These are phyloP conservation scores for Sphagnum fallax DNA, from an alignment of 228 moss, liverwort and hornwort genomes.

Conservation along the genomic window DNA sequence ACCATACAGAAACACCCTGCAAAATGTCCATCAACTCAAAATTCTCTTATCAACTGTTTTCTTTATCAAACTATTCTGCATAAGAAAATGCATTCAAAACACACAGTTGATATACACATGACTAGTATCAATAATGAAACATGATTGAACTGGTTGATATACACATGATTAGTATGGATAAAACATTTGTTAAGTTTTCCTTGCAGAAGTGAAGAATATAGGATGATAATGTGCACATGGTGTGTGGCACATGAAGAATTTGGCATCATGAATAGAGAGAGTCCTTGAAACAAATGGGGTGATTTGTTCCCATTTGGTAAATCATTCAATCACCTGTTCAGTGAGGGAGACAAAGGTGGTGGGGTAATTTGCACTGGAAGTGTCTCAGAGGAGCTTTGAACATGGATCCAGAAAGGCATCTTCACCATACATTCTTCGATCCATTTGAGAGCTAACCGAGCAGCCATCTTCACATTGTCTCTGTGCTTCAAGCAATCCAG, in stretches of 20 bases:
- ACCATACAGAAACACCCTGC: slow-evolving; percentile 21
- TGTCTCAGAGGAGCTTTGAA: slow-evolving; percentile 71
- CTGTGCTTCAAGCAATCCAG: slow-evolving; percentile 57
- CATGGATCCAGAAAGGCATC: slow-evolving; percentile 73
- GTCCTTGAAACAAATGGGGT: too few species aligned
- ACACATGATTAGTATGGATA: background rate
- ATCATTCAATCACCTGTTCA: slow-evolving; percentile 8
- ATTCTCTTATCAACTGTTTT: too few species aligned
- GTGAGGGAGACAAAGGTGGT: slow-evolving; percentile 28
- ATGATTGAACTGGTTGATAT: background rate
- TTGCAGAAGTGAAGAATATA: slow-evolving; percentile 16
- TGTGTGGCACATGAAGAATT: slow-evolving; percentile 34
- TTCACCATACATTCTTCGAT: slow-evolving; percentile 70
- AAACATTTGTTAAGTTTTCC: background rate
- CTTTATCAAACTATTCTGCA: too few species aligned
- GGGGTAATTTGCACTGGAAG: slow-evolving; percentile 46
- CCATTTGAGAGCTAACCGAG: slow-evolving; percentile 62
- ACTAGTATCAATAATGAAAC: too few species aligned
- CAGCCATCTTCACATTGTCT: slow-evolving; percentile 22
- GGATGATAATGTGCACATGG: slow-evolving; percentile 42
- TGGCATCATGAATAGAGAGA: too few species aligned
- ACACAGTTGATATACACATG: too few species aligned
- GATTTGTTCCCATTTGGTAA: background rate
- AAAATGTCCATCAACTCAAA: background rate
- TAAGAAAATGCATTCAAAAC: too few species aligned